Conservation (phyloP, 2,329 filamentous ascomycete genomes). For the Scytalidium sp. region DNA sequence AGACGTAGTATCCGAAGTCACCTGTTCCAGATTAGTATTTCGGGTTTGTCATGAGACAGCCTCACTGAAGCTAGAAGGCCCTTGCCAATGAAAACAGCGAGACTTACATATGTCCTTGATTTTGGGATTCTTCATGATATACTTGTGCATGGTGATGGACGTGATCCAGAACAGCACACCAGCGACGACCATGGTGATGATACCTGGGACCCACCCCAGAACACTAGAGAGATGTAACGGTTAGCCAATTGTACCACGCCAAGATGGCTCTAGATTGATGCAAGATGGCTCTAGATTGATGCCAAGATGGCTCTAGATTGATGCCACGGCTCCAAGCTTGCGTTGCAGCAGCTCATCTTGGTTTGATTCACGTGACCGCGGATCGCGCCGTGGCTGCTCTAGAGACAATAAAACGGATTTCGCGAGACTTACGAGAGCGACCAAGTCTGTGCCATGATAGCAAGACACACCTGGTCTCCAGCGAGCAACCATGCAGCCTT, state of each 20-base stretch:
- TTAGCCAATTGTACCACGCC: neutral
- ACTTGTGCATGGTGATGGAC: slow-evolving; percentile 48
- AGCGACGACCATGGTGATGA: slow-evolving; percentile 43
- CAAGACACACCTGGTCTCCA: slow-evolving; percentile 47
- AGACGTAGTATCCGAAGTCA: slow-evolving; percentile 46
- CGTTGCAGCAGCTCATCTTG: no score
- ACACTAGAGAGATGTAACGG: slow-evolving; percentile 25
- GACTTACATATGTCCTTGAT: slow-evolving; percentile 44
- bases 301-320: no score
- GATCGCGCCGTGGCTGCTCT: no score
- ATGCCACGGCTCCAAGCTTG: no score
- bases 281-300: no score
- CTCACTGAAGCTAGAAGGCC: neutral
- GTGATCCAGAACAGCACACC: slow-evolving; percentile 47
- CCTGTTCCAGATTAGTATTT: slow-evolving; percentile 16
- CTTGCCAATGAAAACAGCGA: neutral
- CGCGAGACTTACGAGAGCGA: slow-evolving; percentile 41
- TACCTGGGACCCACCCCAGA: slow-evolving; percentile 43
- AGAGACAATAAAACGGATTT: no score
- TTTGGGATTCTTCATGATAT: slow-evolving; percentile 48
- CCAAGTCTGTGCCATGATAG: slow-evolving; percentile 50
- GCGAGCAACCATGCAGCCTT: slow-evolving; percentile 45
- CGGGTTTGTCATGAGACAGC: neutral
- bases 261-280: no score
- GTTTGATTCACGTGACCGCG: no score